Evolutionary conservation across 2,329 filamentous ascomycete genomes (phyloP), one percentile per base, ranked within the genome.

Genomic region (Ilyonectria mors-panacis): DNA sequence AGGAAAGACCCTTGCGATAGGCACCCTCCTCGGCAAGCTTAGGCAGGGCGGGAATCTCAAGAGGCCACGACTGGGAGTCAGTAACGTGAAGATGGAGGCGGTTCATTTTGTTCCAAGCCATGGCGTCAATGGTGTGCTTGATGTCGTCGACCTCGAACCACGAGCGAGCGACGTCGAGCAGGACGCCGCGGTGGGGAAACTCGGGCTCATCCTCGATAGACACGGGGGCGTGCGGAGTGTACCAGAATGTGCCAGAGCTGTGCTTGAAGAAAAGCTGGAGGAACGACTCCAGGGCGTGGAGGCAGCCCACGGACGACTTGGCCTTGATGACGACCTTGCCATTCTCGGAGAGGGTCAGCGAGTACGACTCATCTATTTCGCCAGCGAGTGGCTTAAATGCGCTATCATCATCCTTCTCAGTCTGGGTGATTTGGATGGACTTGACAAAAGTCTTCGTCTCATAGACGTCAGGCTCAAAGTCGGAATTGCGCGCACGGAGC

Each of bases 1-100:
- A 97, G 0, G 89, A 88, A 58, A 93, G 84, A 51, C 87, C 88
- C 19, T 86, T 83, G 26, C 86, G 85, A 77, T 97, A 97, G 1
- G 93, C 91, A 39, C 94, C 94, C 78, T 93, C 91, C 59, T 85
- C 80, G 3, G 93, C 86, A 2, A 97, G 84, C 65, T 91, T 87
- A 4, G 94, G 79, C 68, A 97, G 81, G 2, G 92, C 81, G 1
- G 93, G 92, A 56, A 97, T 91, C 72, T 94, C 93, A 26, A 97
- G 84, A 0, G 94, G 94, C 92, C 94, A 97, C 4, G 93, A 93
- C 80, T 97, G 94, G 17, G 92, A 90, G 79, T 97, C 94, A 5
- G 93, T 96, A 64, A 92, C 86, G 82, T 97, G 94, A 60, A 95
- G 84, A 80, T 96, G 94, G 63, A 97, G 85, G 6, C 90, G 86